Evolutionary conservation across 768 basidiomycete genomes (phyloP).

Genomic region (Polyporus arcularius): DNA sequence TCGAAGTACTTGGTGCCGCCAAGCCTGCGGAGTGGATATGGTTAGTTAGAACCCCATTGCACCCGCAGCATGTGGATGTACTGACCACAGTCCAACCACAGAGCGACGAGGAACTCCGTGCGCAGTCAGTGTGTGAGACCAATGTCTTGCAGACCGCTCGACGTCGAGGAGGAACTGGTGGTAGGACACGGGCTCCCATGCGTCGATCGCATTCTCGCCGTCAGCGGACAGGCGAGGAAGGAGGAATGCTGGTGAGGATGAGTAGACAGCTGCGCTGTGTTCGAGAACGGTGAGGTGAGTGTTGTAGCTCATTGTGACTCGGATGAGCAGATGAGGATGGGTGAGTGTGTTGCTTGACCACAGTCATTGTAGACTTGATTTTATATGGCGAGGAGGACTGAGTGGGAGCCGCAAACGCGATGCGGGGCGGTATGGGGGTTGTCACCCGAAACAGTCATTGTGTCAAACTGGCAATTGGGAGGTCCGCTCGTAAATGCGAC

Average conservation of each 20-base stretch:
- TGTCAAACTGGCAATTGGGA: slow-evolving; percentile 10
- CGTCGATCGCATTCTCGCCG: slow-evolving; percentile 42
- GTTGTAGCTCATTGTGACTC: slow-evolving; percentile 20
- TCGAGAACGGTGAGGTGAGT: slow-evolving; percentile 67
- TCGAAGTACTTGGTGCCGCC: slow-evolving; percentile 69
- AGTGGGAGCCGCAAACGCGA: slow-evolving; percentile 5
- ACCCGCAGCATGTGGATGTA: slow-evolving; percentile 9
- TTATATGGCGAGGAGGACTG: slow-evolving; percentile 8
- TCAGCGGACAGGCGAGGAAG: slow-evolving; percentile 47
- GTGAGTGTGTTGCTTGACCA: slow-evolving; percentile 5
- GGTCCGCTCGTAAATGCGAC: slow-evolving; percentile 17
- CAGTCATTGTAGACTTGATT: neutral
- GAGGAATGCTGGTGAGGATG: slow-evolving; percentile 56
- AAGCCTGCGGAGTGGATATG: slow-evolving; percentile 46
- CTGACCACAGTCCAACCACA: slow-evolving; percentile 70
- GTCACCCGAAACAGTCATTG: slow-evolving; percentile 13
- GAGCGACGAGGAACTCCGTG: slow-evolving; percentile 49
- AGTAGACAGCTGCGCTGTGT: slow-evolving; percentile 45
- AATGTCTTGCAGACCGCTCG: slow-evolving; percentile 62
- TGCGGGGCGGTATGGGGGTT: slow-evolving; percentile 17
- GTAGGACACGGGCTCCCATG: slow-evolving; percentile 65
- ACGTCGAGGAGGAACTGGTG: slow-evolving; percentile 61
- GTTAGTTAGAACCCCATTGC: neutral
- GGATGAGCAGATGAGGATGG: neutral
- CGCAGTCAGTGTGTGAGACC: slow-evolving; percentile 46